Percentiles rank a stretch among this genome's conserved stretches.
phyloP scores from a whole-genome alignment of 1,284 basidiomycete species.

The Trichosporon asahii region DNA sequence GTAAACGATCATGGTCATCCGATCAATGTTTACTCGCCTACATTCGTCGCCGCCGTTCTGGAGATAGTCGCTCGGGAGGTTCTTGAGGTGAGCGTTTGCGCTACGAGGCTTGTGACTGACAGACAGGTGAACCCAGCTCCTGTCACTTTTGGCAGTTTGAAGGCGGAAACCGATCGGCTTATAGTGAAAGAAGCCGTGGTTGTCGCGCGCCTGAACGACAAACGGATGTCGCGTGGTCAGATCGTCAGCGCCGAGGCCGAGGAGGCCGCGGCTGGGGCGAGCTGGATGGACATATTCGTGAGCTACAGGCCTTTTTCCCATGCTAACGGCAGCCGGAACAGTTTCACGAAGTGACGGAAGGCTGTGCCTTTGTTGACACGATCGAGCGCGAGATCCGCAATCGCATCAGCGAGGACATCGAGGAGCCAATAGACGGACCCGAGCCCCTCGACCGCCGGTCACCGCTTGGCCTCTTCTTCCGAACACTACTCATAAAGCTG shows the following conservation, averaged over 20 bases:
- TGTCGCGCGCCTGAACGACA: conserved; percentile 24
- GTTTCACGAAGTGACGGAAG: conserved; percentile 33
- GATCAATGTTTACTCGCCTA: conserved; percentile 29
- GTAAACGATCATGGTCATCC: conserved; percentile 25
- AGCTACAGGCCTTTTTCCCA: no score
- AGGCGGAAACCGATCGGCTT: conserved; percentile 31
- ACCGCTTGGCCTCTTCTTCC: conserved; percentile 44
- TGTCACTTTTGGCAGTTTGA: conserved; percentile 27
- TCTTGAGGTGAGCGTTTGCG: conserved; percentile 42
- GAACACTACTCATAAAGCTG: conserved; percentile 35
- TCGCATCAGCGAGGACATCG: conserved; percentile 36
- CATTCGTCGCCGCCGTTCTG: conserved; percentile 35
- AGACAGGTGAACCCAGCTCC: conserved; percentile 33
- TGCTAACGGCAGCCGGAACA: conserved; percentile 21
- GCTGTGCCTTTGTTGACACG: conserved; percentile 34
- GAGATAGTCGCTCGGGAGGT: conserved; percentile 37
- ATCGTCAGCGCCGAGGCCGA: conserved; percentile 20
- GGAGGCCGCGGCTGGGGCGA: conserved; percentile 24
- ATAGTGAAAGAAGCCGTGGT: conserved; percentile 27
- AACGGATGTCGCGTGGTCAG: conserved; percentile 30
- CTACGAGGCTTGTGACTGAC: background rate
- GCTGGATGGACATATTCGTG: conserved; percentile 39
- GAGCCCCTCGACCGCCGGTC: conserved; percentile 35
- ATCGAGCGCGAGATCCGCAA: conserved; percentile 37
- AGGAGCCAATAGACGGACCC: conserved; percentile 24